Evolutionary conservation across 495 filamentous ascomycete species (phyloP), one percentile per base, ranked within the genome.

Genomic region (Lasiosphaeria miniovina): DNA sequence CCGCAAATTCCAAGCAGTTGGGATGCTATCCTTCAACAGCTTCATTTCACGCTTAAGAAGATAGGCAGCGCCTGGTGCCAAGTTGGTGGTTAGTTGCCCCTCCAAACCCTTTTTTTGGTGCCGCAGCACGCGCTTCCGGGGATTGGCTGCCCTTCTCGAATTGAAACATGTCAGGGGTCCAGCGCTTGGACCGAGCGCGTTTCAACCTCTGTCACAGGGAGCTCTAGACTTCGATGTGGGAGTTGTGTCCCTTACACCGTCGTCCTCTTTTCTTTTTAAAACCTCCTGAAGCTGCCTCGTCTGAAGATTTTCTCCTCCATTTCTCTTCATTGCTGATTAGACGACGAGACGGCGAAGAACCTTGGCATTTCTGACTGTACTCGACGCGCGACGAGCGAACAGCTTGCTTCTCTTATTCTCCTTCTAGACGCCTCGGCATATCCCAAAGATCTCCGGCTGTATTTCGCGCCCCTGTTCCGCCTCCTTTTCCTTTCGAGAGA

Each of bases 161-260:
- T 71, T 68, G 66, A 68, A 68, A 71, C 68, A 63, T 46, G 52
- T 61, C 57, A 68, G 66, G 65, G 61, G 60, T 62, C 56, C 15
- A 36, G 58, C 54, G 69, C 69, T 69, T 61, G 61, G 69, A 52
- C 67, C 61, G 55, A 24, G 46, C 31, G 41, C 54, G 64, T 71
- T 69, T 69, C 66, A 67, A 60, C 50, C 35, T 52, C 40, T 51
- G 55, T 41, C 40, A 62, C 49, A 50, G 48, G 33, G 36, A 53
- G n/a, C 17, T 17, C 38, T 12, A 34, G 57, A 24, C 54, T 52
- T 36, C 45, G 43, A 61, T 7, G 12, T 40, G 24, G 24, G 24
- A 24, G 24, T 24, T 2, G 24, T 24, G 24, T 2, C 24, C 1
- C 50, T 36, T 32, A 52, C 50, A 34, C 48, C 32, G 49, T 59